Conservation (phyloP, 1,284 basidiomycete genomes). For the Fomitopsis pinicola region DNA sequence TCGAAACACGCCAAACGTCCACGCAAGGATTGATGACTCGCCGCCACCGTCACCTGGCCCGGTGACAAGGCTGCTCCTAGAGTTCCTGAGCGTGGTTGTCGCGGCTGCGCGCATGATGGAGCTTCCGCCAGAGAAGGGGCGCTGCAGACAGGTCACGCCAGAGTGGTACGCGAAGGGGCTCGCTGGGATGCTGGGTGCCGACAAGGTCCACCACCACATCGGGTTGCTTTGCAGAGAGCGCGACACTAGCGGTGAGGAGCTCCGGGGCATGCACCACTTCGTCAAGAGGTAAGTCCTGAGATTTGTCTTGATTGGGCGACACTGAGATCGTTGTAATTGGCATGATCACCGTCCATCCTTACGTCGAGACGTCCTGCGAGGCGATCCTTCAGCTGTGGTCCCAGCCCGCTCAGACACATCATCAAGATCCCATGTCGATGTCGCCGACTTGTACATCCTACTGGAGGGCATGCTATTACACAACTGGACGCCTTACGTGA, state of each 20-base stretch:
- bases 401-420: conserved; percentile 63
- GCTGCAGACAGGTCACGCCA: too few species aligned
- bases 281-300: conserved; percentile 79
- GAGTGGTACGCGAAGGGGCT: conserved; percentile 94
- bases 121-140: too few species aligned
- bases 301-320: conserved; percentile 1
- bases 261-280: conserved; percentile 90
- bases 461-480: conserved; percentile 96
- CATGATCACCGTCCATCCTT: conserved; percentile 88
- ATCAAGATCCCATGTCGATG: conserved; percentile 69
- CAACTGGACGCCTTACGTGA: conserved; percentile 88
- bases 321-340: conserved; percentile 34
- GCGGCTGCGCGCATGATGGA: too few species aligned
- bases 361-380: conserved; percentile 75
- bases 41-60: too few species aligned
- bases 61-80: too few species aligned
- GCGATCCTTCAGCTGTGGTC: conserved; percentile 86
- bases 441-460: conserved; percentile 84
- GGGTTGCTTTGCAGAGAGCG: conserved; percentile 82
- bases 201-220: conserved; percentile 93
- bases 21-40: too few species aligned
- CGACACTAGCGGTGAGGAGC: conserved; percentile 83
- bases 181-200: conserved; percentile 84
- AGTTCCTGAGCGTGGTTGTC: too few species aligned
- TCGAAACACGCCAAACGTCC: too few species aligned